These are phyloP conservation scores for Rhizophagus sp. DNA, from an alignment of 192 early-diverging fungal genomes.

Conservation along the genomic window DNA sequence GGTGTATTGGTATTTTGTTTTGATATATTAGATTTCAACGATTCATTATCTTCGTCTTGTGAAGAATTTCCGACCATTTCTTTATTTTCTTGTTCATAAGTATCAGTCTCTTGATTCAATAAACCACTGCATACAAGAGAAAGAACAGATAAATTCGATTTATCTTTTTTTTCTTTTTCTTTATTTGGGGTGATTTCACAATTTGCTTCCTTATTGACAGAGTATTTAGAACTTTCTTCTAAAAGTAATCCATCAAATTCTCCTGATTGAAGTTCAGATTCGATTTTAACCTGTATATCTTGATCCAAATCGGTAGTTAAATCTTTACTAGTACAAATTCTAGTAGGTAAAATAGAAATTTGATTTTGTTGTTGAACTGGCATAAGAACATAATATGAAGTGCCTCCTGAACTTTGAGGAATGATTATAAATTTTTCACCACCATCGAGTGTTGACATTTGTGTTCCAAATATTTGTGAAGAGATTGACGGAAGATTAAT, in stretches of 20 bases:
- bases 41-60: neutral
- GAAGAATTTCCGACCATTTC: neutral
- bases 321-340: neutral
- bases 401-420: neutral
- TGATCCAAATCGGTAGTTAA: neutral
- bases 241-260: neutral
- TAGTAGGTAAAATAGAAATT: neutral
- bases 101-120: neutral
- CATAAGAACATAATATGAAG: conserved; percentile 4
- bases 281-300: neutral
- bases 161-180: neutral
- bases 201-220: neutral
- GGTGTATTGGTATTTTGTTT: neutral
- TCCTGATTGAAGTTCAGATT: neutral
- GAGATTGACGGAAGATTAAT: neutral
- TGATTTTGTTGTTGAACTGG: conserved; percentile 6
- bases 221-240: neutral
- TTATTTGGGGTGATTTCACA: neutral
- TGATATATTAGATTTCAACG: neutral
- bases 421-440: conserved; percentile 15
- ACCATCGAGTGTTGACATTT: neutral
- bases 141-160: conserved; percentile 17
- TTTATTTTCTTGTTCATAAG: conserved; percentile 2
- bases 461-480: neutral
- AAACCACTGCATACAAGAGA: conserved; percentile 13